Conservation (phyloP, 2,329 filamentous ascomycete genomes). For the Blastomyces percursus region DNA sequence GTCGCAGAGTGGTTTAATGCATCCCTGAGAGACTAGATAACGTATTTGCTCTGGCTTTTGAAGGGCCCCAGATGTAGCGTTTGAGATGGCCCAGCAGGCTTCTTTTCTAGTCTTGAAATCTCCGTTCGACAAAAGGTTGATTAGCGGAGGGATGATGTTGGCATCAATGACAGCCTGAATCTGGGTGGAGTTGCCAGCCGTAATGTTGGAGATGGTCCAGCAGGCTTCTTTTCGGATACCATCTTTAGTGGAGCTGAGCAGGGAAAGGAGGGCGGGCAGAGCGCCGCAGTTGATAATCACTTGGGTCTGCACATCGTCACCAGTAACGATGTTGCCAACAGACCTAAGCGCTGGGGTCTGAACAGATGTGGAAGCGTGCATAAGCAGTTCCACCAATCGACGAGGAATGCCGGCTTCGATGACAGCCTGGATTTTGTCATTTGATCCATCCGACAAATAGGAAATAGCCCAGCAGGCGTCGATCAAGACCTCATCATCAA, state of each 20-base stretch:
- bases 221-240: conserved; percentile 98
- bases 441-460: conserved; percentile 93
- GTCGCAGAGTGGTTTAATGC: conserved; percentile 95
- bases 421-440: conserved; percentile 98
- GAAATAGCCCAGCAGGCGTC: conserved; percentile 99
- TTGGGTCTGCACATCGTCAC: conserved; percentile 96
- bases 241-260: conserved; percentile 94
- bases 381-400: conserved; percentile 88
- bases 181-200: conserved; percentile 92
- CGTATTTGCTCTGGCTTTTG: conserved; percentile 99
- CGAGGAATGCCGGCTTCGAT: conserved; percentile 97
- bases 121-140: conserved; percentile 89
- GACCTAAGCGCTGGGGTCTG: conserved; percentile 95
- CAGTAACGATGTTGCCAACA: conserved; percentile 97
- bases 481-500: conserved; percentile 96
- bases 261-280: conserved; percentile 79
- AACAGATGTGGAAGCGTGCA: conserved; percentile 96
- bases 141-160: conserved; percentile 91
- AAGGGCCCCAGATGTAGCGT: conserved; percentile 90
- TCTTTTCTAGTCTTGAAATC: conserved; percentile 99
- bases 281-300: conserved; percentile 98
- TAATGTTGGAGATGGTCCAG: conserved; percentile 99
- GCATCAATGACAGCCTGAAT: conserved; percentile 96
- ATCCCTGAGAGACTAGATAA: conserved; percentile 84
- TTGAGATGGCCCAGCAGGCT: conserved; percentile 98